A percentile compares a stretch with the other conserved stretches of the same genome.
Evolutionary conservation across 345 rosid genomes (phyloP).

Genomic region (Microcos paniculata): DNA sequence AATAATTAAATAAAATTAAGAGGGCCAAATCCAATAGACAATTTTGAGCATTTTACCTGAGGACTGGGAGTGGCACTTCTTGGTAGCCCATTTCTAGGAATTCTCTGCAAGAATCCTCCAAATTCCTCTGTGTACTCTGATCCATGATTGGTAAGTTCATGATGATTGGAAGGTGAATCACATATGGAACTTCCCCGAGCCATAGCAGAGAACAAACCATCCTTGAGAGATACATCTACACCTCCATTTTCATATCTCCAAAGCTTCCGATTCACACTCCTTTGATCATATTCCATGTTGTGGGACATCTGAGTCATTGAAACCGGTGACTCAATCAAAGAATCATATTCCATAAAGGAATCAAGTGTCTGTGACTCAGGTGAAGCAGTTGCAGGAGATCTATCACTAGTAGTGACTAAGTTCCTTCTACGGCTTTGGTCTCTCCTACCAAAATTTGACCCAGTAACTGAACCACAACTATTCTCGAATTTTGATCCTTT

Average conservation of each 20-base stretch:
- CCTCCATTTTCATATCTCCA: slow-evolving; percentile 57
- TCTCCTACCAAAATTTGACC: slow-evolving; percentile 59
- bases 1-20: not conserved
- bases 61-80: slow-evolving; percentile 69
- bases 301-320: slow-evolving; percentile 44
- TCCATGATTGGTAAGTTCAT: slow-evolving; percentile 31
- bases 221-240: slow-evolving; percentile 67
- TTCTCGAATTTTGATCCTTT: slow-evolving; percentile 58
- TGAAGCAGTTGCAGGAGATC: slow-evolving; percentile 55
- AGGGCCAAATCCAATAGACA: not conserved
- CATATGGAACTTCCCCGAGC: slow-evolving; percentile 35
- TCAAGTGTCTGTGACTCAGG: slow-evolving; percentile 83
- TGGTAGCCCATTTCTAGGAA: slow-evolving; percentile 34
- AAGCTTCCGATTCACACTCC: slow-evolving; percentile 67
- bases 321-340: slow-evolving; percentile 56
- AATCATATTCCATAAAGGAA: slow-evolving; percentile 55
- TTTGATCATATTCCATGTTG: slow-evolving; percentile 38
- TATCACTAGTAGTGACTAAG: slow-evolving; percentile 22
- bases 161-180: slow-evolving; percentile 38
- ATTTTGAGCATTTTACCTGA: slow-evolving; percentile 42
- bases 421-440: slow-evolving; percentile 32
- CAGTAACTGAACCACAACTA: slow-evolving; percentile 55
- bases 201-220: slow-evolving; percentile 67
- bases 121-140: slow-evolving; percentile 44
- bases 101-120: slow-evolving; percentile 45